Conservation (phyloP, 2,329 filamentous ascomycete genomes). For the Venturia carpophila region DNA sequence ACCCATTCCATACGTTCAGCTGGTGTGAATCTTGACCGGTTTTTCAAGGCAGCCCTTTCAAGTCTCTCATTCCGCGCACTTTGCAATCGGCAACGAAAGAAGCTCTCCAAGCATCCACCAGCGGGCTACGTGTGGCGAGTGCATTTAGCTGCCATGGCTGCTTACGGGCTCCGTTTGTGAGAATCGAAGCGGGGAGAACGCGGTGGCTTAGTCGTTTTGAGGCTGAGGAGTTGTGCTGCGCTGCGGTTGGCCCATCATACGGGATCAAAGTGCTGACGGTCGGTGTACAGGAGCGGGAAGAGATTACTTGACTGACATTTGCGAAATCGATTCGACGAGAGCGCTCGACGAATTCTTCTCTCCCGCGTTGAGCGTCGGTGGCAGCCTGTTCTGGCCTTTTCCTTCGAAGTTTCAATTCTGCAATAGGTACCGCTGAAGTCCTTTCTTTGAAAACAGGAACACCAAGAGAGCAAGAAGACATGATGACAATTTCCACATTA, state of each 20-base stretch:
- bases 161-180: neutral
- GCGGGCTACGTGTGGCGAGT: neutral
- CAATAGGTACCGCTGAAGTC: neutral
- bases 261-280: neutral
- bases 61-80: neutral
- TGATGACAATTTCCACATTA: neutral
- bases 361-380: neutral
- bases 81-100: neutral
- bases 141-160: neutral
- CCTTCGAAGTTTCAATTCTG: neutral
- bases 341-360: neutral
- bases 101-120: neutral
- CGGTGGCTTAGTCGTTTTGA: slow-evolving; percentile 2
- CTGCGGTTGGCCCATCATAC: neutral
- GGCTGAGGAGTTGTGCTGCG: neutral
- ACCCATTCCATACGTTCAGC: neutral
- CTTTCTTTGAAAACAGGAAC: neutral
- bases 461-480: too few relatives aligned
- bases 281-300: neutral
- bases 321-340: neutral
- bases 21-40: neutral
- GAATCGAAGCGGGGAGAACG: neutral
- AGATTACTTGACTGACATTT: neutral
- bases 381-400: neutral
- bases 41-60: neutral